These are phyloP conservation scores for Sugiyamaella novakii DNA, from an alignment of 1,139 yeast genomes.

Conservation along the genomic window DNA sequence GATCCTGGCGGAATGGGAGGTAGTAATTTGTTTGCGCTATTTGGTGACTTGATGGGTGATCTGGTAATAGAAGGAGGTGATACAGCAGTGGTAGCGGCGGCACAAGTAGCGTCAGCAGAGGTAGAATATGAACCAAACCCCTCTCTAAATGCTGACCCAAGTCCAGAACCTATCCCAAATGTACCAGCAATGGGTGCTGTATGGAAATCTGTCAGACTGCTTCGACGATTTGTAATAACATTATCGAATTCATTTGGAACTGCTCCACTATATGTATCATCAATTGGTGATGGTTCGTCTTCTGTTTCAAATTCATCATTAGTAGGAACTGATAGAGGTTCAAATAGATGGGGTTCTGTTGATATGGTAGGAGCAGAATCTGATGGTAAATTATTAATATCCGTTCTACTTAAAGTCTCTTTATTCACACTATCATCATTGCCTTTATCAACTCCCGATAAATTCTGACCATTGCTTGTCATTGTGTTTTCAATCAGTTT, in stretches of 20 bases:
- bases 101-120: not conserved
- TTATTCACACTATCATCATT: no score
- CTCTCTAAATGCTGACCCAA: not conserved
- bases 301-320: conserved; percentile 5
- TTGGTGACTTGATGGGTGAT: conserved; percentile 34
- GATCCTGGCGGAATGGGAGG: conserved; percentile 34
- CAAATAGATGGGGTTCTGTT: no score
- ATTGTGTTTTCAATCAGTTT: no score
- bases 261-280: not conserved
- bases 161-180: not conserved
- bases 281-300: conserved; percentile 6
- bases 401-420: no score
- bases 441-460: no score
- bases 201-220: conserved; percentile 3
- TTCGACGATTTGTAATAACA: conserved; percentile 1
- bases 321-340: no score
- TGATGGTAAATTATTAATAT: no score
- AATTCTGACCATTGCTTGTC: no score
- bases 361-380: no score
- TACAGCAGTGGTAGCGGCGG: not conserved
- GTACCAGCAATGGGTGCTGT: not conserved
- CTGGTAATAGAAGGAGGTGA: conserved; percentile 7
- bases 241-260: not conserved
- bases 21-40: conserved; percentile 24
- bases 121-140: not conserved